phyloP scores from a whole-genome alignment of 768 basidiomycete genomes.

The Suillus subalutaceus region DNA sequence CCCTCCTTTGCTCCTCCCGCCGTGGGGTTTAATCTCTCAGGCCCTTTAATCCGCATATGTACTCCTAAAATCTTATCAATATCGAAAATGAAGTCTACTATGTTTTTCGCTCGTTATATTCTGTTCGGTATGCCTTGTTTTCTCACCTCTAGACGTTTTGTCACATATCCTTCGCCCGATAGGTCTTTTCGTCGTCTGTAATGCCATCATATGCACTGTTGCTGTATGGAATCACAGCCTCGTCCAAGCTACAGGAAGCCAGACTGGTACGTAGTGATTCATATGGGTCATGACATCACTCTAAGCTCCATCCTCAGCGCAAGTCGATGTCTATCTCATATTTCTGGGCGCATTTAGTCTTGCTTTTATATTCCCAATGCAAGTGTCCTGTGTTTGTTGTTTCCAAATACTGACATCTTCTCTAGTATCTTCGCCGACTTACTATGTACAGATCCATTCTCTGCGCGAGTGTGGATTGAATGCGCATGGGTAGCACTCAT shows the following conservation, averaged over 20 bases:
- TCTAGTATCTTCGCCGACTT: constrained; percentile 61
- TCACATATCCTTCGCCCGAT: neutral
- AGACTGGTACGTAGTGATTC: constrained; percentile 41
- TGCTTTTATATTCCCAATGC: constrained; percentile 61
- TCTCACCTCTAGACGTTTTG: neutral
- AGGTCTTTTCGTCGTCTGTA: constrained; percentile 67
- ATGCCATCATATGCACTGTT: constrained; percentile 63
- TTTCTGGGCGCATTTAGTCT: constrained; percentile 63
- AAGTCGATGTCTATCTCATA: constrained; percentile 61
- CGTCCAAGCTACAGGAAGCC: constrained; percentile 32
- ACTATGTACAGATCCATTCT: constrained; percentile 48
- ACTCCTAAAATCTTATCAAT: constrained; percentile 26
- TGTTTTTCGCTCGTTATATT: constrained; percentile 58
- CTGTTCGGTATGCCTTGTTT: constrained; percentile 51
- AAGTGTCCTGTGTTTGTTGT: constrained; percentile 25
- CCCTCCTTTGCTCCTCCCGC: constrained; percentile 21
- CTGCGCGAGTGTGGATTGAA: constrained; percentile 75
- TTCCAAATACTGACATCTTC: constrained; percentile 11
- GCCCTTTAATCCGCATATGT: constrained; percentile 23
- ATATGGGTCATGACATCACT: constrained; percentile 7
- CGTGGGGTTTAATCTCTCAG: constrained; percentile 36
- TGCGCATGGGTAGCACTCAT: constrained; percentile 61
- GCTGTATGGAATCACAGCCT: constrained; percentile 73
- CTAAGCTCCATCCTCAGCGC: constrained; percentile 33
- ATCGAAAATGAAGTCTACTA: constrained; percentile 45